A percentile compares a stretch with the other conserved stretches of the same genome.
Conservation (phyloP, 2,329 filamentous ascomycete genomes). For the Aspergillus sojae region DNA sequence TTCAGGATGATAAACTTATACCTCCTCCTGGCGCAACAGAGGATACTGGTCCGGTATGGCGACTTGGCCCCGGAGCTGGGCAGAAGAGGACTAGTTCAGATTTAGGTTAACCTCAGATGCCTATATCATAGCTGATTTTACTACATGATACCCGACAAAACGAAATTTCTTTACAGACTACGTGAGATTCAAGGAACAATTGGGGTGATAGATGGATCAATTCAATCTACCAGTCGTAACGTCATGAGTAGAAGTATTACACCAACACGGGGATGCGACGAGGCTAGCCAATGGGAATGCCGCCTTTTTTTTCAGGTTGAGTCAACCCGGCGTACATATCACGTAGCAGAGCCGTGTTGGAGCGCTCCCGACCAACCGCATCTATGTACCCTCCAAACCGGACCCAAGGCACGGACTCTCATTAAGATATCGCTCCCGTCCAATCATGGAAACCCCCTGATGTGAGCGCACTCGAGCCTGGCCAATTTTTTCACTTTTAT, state of each 20-base stretch:
- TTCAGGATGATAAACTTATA: constrained; percentile 53
- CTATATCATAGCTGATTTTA: constrained; percentile 10
- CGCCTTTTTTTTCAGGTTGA: constrained; percentile 21
- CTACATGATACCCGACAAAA: constrained; percentile 15
- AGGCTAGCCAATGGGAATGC: neutral
- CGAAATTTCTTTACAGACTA: neutral
- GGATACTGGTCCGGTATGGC: constrained; percentile 11
- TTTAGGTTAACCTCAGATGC: neutral
- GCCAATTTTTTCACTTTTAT: constrained; percentile 4
- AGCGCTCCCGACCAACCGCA: constrained; percentile 17
- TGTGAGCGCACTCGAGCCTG: constrained; percentile 7
- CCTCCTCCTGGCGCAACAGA: constrained; percentile 28
- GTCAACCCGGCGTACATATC: neutral
- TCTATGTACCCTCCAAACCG: constrained; percentile 15
- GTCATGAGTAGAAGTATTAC: constrained; percentile 31
- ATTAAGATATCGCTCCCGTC: constrained; percentile 8
- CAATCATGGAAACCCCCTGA: constrained; percentile 17
- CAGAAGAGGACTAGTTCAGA: constrained; percentile 27
- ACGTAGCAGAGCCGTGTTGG: neutral
- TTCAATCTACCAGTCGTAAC: constrained; percentile 36
- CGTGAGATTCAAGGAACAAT: neutral
- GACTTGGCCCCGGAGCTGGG: constrained; percentile 27
- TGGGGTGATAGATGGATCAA: constrained; percentile 25
- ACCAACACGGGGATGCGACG: constrained; percentile 8
- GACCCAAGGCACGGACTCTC: constrained; percentile 12